Base-by-base conservation (phyloP, 1,284 basidiomycete species). In the Chiua sp. region DNA sequence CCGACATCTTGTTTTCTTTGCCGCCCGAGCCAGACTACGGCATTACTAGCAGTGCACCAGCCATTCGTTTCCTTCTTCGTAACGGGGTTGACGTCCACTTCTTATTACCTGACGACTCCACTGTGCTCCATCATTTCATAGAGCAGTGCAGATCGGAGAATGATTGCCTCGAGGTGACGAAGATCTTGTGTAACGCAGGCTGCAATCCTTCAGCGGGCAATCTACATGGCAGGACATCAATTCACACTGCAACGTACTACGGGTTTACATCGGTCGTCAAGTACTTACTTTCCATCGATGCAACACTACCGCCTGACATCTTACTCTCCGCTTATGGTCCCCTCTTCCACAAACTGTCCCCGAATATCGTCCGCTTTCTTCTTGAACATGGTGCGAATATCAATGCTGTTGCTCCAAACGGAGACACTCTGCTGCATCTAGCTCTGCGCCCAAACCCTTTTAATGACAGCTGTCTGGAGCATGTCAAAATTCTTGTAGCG, bases 191-290 rank as follows among this genome's bases (percentile, higher is more conserved):
- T 1, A 22, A 46, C 18, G 65, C 48, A 8, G 63, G 59, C n/a
- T 66, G 65, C n/a, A 30, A 51, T 53, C 53, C 51, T 15, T 63
- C 33, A 7, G 1, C 22, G 7, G 20, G 3, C 16, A 63, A 66
- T 13, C 26, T 51, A 7, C 15, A 3, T 32, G 63, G 51, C 3
- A 10, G 53, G 46, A 26, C 26, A 26, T 26, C 26, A 26, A 26
- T 26, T 26, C 26, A 26, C 26, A 26, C 26, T 26, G 26, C 56
- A 60, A 2, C 57, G 60, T 0, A 54, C 2, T 2, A 1, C 2
- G 44, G 49, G 20, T 35, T 33, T 12, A 1, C 15, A 2, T 44
- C 53, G 2, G 6, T 56, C 2, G 37, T 13, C 10, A 5, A 62
- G 37, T 50, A 53, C 22, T n/a, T 65, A 15, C 39, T 67, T 20